phyloP scores from a whole-genome alignment of 1,139 yeast species.

The Hyphopichia pseudoburtonii region DNA sequence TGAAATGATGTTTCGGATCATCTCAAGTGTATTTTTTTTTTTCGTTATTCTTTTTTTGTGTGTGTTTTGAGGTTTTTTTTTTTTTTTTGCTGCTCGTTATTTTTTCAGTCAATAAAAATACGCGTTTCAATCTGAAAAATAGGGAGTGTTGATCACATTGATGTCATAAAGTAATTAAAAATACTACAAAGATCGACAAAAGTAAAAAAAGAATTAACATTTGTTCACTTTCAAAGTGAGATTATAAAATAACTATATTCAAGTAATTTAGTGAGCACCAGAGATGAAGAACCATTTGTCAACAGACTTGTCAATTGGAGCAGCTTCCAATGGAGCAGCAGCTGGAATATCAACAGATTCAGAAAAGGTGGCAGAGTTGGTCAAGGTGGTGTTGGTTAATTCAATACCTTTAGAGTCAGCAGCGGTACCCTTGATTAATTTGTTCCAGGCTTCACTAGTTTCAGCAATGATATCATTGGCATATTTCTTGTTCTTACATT shows the following conservation, averaged over 20 bases:
- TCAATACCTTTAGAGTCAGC: conserved; percentile 54
- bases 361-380: conserved; percentile 53
- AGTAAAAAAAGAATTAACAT: not conserved
- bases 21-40: not conserved
- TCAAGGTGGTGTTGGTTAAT: conserved; percentile 72
- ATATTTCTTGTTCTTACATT: conserved; percentile 66
- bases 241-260: too few relatives aligned
- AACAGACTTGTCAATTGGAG: conserved; percentile 92
- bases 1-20: too few relatives aligned
- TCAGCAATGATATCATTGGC: conserved; percentile 72
- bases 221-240: too few relatives aligned
- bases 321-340: conserved; percentile 73
- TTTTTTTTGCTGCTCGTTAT: not conserved
- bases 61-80: not conserved
- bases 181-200: not conserved
- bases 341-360: conserved; percentile 61
- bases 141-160: too few relatives aligned
- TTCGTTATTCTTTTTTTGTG: not conserved
- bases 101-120: too few relatives aligned
- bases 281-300: conserved; percentile 99
- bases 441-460: conserved; percentile 79
- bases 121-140: not conserved
- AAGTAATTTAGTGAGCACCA: conserved; percentile 62
- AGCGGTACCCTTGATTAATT: conserved; percentile 56
- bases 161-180: too few relatives aligned